phyloP scores from a whole-genome alignment of 2,329 filamentous ascomycete genomes.

The Didymella sp. region DNA sequence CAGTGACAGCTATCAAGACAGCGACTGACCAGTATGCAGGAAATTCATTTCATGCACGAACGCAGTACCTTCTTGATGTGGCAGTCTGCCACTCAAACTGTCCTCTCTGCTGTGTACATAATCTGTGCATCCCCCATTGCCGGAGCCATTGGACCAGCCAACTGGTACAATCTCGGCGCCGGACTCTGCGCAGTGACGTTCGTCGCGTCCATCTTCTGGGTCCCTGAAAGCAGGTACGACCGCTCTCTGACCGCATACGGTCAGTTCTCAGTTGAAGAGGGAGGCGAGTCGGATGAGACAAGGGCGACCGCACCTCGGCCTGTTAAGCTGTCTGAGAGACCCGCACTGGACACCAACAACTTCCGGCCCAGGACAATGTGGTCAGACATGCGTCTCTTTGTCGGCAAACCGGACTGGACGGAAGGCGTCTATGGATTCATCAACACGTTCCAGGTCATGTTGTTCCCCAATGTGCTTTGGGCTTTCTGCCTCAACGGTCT shows the following conservation, averaged over 20 bases:
- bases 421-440: neutral
- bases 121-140: neutral
- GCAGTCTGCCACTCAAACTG: neutral
- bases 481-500: conserved; percentile 31
- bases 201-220: neutral
- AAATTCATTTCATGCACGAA: neutral
- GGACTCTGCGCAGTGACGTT: neutral
- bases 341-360: neutral
- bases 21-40: neutral
- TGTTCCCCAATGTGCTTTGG: conserved; percentile 19
- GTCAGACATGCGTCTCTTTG: neutral
- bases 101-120: neutral
- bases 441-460: neutral
- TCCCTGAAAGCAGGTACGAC: neutral
- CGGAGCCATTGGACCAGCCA: neutral
- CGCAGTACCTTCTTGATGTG: neutral
- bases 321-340: neutral
- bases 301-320: neutral
- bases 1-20: neutral
- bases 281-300: neutral
- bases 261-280: neutral
- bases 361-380: neutral
- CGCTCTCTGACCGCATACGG: neutral
- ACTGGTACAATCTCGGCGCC: neutral
- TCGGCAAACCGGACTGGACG: neutral